Base-by-base conservation (phyloP, 169 alveolate species). In the Amoebophrya sp. region DNA sequence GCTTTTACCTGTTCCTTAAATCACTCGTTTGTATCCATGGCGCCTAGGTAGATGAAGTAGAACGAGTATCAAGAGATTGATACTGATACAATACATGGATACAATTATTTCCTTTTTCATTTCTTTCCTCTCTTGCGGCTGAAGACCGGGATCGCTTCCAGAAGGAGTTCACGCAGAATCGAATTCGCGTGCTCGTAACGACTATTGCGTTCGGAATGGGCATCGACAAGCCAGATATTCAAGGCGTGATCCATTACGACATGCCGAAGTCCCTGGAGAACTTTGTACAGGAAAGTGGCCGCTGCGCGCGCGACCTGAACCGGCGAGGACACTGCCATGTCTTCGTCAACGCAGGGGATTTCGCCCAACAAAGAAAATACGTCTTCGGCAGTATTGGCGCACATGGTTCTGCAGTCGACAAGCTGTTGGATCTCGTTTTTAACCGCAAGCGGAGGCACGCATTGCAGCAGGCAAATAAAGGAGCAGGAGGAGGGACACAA, bases 161-260 rank as follows among this genome's bases (percentile, higher is more conserved):
- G 83, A 65, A 65, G 26, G 83, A 65, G n/a, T 65, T 65, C 26
- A 65, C 83, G 36, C 10, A 1, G 36, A 65, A 65, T 36, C 83
- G 83, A 36, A 93, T 95, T 14, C 91, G 95, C 47, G 96, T 96
- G 41, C 94, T 97, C 38, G 98, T 96, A 23, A 97, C 98, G 78
- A 97, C 99, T 38, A 96, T 96, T 40, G 97, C 98, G 2, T 97
- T 97, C 93, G 97, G 97, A 26, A 97, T 97, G 99, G 99, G 99
- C 77, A 97, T 97, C 47, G 97, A 97, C 94, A 97, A 97, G 91
- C 92, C 95, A 23, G 98, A 97, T 92, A 96, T 97, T 40, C 94
- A 97, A 90, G 96, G 96, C 36, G 98, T 97, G 24, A 96, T 97
- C 92, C 99, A 97, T 93, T 95, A 96, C 93, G 96, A 96, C 83